phyloP scores from a whole-genome alignment of 108 stramenopile species.

The Parietichytrium sp. region DNA sequence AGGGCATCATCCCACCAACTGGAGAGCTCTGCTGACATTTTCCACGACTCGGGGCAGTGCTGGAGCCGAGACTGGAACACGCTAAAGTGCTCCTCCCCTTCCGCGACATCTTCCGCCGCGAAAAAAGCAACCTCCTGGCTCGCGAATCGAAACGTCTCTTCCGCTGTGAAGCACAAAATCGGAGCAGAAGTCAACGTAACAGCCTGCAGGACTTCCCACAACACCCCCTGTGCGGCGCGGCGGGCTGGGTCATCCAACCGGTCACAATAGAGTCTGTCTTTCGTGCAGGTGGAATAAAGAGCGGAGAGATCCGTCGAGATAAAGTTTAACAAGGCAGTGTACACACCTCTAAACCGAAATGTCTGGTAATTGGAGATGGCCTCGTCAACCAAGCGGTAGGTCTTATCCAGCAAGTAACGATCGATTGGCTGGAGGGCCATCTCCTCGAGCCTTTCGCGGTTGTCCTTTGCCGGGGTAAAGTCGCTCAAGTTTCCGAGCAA shows the following conservation, averaged over 20 bases:
- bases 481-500: slow-evolving; percentile 88
- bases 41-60: neutral
- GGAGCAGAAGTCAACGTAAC: slow-evolving; percentile 82
- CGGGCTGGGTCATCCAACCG: slow-evolving; percentile 76
- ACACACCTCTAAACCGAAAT: slow-evolving; percentile 80
- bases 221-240: slow-evolving; percentile 80
- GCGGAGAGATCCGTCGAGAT: slow-evolving; percentile 85
- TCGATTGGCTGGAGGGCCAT: slow-evolving; percentile 79
- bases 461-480: slow-evolving; percentile 69
- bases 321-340: slow-evolving; percentile 81
- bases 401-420: slow-evolving; percentile 87
- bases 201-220: slow-evolving; percentile 76
- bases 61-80: neutral
- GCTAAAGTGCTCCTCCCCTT: neutral
- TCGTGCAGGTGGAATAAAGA: slow-evolving; percentile 93
- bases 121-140: neutral
- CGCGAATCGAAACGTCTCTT: slow-evolving; percentile 86
- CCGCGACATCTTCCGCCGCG: neutral
- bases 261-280: slow-evolving; percentile 93
- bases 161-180: slow-evolving; percentile 91
- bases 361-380: slow-evolving; percentile 79
- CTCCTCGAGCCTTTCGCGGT: slow-evolving; percentile 67
- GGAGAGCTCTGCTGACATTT: neutral
- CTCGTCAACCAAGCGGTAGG: slow-evolving; percentile 72
- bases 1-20: neutral